Base-by-base conservation (phyloP, 164 flowering plant genomes). In the Pachysandra terminalis region DNA sequence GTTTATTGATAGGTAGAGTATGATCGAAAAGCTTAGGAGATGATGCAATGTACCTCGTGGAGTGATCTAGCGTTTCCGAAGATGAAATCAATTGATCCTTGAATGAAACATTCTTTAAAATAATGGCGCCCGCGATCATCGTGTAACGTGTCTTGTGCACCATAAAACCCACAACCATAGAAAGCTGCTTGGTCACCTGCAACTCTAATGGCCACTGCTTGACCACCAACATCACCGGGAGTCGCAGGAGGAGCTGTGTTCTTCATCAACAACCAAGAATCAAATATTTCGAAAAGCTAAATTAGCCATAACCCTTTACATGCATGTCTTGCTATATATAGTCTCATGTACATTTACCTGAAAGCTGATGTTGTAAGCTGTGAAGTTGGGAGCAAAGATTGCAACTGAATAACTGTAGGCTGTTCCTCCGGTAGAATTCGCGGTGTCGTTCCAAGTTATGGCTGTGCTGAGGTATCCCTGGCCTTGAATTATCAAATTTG, bases 61-160 rank as follows among this genome's bases (percentile, higher is more conserved):
- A 92, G 79, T 6, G 96, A 90, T 61, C 78, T 82, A 25, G 76
- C n/a, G n/a, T n/a, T n/a, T n/a, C n/a, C n/a, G n/a, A n/a, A n/a
- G 57, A 90, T 90, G 78, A 90, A 88, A 73, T 90, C 97, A 32
- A 88, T 85, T n/a, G 95, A 90, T 68, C 95, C 97, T 78, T 87
- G 76, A 56, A 91, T 83, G 82, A 76, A 80, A 48, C 91, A 87
- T 55, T 81, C 85, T 73, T 80, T 83, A 65, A 83, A 91, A 70
- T 87, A 91, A 71, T 91, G 97, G 25, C 76, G 73, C 23, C 95
- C 95, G 37, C 41, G 72, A 65, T 87, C 91, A 71, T 91, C 93
- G 64, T 75, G 75, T 52, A 92, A 87, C 0, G 98, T 92, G 74
- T 90, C 98, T 65, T 93, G 96, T 2, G 88, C 87, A 41, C 98